Evolutionary conservation across 2,329 filamentous ascomycete genomes (phyloP).

Genomic region (Scortechinia acanthostroma): DNA sequence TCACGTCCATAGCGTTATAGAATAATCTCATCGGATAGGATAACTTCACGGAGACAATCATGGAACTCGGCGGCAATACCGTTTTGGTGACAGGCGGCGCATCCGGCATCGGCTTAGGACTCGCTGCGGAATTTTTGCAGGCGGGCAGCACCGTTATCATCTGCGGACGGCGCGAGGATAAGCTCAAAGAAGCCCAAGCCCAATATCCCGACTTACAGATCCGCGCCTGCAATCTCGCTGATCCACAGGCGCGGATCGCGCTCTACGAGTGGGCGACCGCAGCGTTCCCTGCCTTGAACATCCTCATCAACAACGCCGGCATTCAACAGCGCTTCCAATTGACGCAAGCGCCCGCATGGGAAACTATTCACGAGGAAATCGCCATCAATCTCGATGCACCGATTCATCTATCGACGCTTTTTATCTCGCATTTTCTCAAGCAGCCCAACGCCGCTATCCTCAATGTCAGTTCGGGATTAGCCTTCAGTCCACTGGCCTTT

Average conservation of each 20-base stretch:
- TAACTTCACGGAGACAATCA: no score
- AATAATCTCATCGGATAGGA: no score
- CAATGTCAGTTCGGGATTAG: not conserved
- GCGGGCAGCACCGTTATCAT: not conserved
- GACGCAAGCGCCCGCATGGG: not conserved
- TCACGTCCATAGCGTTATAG: no score
- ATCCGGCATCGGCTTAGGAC: not conserved
- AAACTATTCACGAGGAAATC: no score
- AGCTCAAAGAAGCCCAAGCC: not conserved
- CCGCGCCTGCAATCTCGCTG: not conserved
- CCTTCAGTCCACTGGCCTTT: not conserved
- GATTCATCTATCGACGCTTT: not conserved
- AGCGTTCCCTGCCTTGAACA: not conserved
- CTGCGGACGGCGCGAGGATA: not conserved
- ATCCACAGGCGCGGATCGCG: not conserved
- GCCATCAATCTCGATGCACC: not conserved
- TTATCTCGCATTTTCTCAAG: not conserved
- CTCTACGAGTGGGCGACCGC: not conserved
- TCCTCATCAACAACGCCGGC: not conserved
- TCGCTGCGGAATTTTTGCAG: not conserved
- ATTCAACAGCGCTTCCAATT: not conserved
- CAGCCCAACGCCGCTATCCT: not conserved
- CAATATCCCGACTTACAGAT: not conserved
- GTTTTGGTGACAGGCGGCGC: not conserved
- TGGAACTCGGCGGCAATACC: not conserved